A percentile compares a stretch with the other conserved stretches of the same genome.
phyloP scores from a whole-genome alignment of 1,284 basidiomycete genomes.

The Peniophora sp. region DNA sequence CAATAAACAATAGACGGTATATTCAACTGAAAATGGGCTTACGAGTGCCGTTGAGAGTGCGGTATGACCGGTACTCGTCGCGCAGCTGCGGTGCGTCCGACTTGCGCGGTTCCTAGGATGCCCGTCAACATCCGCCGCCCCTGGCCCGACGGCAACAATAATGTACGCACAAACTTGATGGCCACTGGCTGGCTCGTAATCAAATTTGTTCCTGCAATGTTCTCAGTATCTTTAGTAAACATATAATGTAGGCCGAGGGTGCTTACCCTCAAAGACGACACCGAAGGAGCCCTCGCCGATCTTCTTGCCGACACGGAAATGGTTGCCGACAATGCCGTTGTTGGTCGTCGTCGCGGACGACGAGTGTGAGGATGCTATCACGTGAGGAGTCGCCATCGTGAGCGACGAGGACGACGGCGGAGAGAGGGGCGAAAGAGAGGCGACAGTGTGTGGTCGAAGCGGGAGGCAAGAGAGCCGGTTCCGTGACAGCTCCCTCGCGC shows the following conservation, averaged over 20 bases:
- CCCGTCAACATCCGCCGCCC: conserved; percentile 7
- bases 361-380: conserved; percentile 62
- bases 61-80: conserved; percentile 96
- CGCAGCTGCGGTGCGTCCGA: conserved; percentile 96
- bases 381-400: conserved; percentile 67
- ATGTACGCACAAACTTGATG: conserved; percentile 86
- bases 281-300: conserved; percentile 84
- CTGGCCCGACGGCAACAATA: not conserved
- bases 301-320: conserved; percentile 80
- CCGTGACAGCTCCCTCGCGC: too few species aligned
- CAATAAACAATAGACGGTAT: conserved; percentile 1
- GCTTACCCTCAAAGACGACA: conserved; percentile 71
- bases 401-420: conserved; percentile 15
- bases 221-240: not conserved
- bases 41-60: conserved; percentile 91
- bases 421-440: conserved; percentile 21
- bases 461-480: conserved; percentile 1
- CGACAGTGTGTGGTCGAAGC: conserved; percentile 7
- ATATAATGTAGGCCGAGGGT: not conserved
- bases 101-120: conserved; percentile 86
- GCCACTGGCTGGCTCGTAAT: conserved; percentile 88
- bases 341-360: conserved; percentile 54
- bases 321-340: conserved; percentile 66
- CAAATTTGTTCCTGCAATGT: conserved; percentile 70
- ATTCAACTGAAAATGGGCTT: conserved; percentile 32